A percentile compares a stretch with the other conserved stretches of the same genome.
phyloP scores from a whole-genome alignment of 768 basidiomycete genomes.

The Lactarius trivialis region DNA sequence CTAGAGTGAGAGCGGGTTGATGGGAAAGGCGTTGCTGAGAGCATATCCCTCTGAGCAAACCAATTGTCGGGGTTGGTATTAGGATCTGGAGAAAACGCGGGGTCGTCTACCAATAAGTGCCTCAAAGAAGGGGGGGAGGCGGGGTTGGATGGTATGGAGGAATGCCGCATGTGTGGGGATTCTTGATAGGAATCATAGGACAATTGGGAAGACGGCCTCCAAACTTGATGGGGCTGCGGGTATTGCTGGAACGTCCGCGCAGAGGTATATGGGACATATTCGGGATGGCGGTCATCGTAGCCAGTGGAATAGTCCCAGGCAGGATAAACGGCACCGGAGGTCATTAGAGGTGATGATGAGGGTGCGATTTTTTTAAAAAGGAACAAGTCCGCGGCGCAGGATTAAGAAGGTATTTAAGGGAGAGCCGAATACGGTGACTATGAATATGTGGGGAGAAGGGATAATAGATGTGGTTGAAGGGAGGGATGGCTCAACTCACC shows the following conservation, averaged over 20 bases:
- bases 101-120: conserved; percentile 24
- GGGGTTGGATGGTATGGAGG: not conserved
- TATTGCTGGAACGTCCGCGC: not conserved
- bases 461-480: not conserved
- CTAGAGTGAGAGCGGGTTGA: conserved; percentile 3
- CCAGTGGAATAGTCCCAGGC: not conserved
- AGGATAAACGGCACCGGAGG: conserved; percentile 9
- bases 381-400: not conserved
- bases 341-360: conserved; percentile 9
- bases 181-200: conserved; percentile 16
- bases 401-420: not conserved
- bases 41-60: not conserved
- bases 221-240: conserved; percentile 11
- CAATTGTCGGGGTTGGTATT: conserved; percentile 28
- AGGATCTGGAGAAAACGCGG: conserved; percentile 33
- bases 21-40: not conserved
- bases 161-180: not conserved
- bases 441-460: not conserved
- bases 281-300: conserved; percentile 3
- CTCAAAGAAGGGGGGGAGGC: conserved; percentile 7
- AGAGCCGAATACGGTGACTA: not conserved
- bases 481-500: not conserved
- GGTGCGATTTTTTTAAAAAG: not conserved
- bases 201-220: conserved; percentile 10
- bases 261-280: conserved; percentile 3